phyloP scores from a whole-genome alignment of 306 rosid genomes.

The Rosa rugosa region DNA sequence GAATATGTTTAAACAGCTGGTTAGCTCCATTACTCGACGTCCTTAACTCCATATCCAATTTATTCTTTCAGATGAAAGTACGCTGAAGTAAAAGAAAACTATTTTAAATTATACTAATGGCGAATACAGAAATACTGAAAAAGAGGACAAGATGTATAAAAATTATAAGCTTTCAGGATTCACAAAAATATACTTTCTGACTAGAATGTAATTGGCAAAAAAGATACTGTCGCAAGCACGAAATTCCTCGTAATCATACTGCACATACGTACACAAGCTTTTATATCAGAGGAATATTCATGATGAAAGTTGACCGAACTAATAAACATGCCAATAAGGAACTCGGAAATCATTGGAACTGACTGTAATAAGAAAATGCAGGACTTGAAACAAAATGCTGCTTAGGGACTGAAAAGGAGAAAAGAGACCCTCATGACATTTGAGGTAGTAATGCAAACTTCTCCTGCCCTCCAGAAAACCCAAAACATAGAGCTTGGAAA shows the following conservation, averaged over 20 bases:
- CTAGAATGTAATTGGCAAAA: conserved; percentile 24
- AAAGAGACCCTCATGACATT: conserved; percentile 8
- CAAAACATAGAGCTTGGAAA: conserved; percentile 31
- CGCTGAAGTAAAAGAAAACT: conserved; percentile 41
- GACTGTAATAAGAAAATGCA: background rate
- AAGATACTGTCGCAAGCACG: conserved; percentile 27
- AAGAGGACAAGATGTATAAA: conserved; percentile 11
- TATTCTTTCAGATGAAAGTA: conserved; percentile 35
- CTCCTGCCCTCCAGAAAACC: conserved; percentile 84
- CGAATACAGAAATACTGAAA: background rate
- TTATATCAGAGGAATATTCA: conserved; percentile 10
- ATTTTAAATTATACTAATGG: conserved; percentile 3
- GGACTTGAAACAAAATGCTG: background rate
- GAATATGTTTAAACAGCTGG: background rate
- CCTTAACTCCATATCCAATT: conserved; percentile 35
- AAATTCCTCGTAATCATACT: conserved; percentile 54
- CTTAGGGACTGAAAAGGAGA: background rate
- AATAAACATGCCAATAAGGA: background rate
- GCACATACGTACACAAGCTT: conserved; percentile 32
- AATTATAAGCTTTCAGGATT: conserved; percentile 21
- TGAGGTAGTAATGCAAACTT: conserved; percentile 83
- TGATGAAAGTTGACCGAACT: conserved; percentile 7
- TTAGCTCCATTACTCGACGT: conserved; percentile 26
- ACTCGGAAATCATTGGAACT: background rate
- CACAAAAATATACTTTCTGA: conserved; percentile 51